Conservation (phyloP, 2,329 filamentous ascomycete genomes). For the Fusarium camptoceras region DNA sequence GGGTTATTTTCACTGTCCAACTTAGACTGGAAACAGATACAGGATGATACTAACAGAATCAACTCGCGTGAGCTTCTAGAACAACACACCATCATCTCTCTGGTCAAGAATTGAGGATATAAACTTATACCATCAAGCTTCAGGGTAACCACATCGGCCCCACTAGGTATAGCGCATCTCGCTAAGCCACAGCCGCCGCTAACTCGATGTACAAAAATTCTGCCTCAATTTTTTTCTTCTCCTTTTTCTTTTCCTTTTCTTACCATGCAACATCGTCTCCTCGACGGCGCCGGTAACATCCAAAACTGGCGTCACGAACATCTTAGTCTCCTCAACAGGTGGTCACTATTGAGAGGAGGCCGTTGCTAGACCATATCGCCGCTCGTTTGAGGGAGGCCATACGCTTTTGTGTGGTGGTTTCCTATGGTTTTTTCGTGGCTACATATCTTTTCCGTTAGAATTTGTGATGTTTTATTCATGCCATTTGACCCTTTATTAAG, state of each 20-base stretch:
- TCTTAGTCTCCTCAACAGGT: slow-evolving; percentile 41
- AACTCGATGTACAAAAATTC: slow-evolving; percentile 24
- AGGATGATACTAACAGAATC: background rate
- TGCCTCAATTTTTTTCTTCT: background rate
- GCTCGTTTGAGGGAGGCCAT: slow-evolving; percentile 60
- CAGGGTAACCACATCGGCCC: background rate
- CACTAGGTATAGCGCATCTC: slow-evolving; percentile 8
- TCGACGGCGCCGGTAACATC: slow-evolving; percentile 41
- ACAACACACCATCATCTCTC: background rate
- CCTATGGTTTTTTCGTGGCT: slow-evolving; percentile 58
- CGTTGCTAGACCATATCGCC: slow-evolving; percentile 55
- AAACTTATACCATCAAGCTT: background rate
- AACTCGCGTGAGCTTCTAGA: slow-evolving; percentile 25
- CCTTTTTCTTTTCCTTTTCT: slow-evolving; percentile 38
- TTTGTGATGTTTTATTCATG: slow-evolving; percentile 6
- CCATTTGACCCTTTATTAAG: background rate
- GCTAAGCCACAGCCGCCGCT: slow-evolving; percentile 26
- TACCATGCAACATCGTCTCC: slow-evolving; percentile 50
- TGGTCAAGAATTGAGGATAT: background rate
- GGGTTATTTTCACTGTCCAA: background rate
- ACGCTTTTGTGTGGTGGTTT: slow-evolving; percentile 55
- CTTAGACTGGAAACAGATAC: background rate
- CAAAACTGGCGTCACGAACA: slow-evolving; percentile 43
- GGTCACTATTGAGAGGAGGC: slow-evolving; percentile 36
- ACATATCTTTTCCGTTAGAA: slow-evolving; percentile 46